phyloP scores from a whole-genome alignment of 805 yeast species.

The Candida morakotiae region DNA sequence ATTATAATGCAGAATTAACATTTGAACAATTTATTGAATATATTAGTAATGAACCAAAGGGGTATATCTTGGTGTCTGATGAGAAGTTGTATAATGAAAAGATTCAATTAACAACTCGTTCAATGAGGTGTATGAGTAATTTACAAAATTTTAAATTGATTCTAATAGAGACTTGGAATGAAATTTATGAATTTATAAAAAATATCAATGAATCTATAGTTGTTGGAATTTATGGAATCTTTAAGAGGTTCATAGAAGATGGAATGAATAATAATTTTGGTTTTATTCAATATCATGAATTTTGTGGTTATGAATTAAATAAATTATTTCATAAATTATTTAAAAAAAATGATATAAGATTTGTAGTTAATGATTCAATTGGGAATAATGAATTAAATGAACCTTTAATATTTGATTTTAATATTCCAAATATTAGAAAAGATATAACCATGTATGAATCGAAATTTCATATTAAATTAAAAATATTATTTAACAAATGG shows the following conservation, averaged over 20 bases:
- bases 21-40: conserved; percentile 9
- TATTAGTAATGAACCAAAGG: conserved; percentile 1
- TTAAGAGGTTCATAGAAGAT: conserved; percentile 5
- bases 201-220: background rate
- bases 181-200: conserved; percentile 5
- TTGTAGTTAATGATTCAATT: conserved; percentile 6
- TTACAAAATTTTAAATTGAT: conserved; percentile 7
- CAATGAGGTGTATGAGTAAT: conserved; percentile 1
- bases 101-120: background rate
- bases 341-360: background rate
- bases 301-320: conserved; percentile 5
- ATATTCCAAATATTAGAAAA: conserved; percentile 3
- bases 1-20: conserved; percentile 6
- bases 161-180: conserved; percentile 8
- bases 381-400: background rate
- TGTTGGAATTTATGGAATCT: conserved; percentile 8
- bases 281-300: background rate
- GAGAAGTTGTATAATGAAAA: conserved; percentile 3
- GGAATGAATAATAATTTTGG: background rate
- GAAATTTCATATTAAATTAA: background rate
- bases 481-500: conserved; percentile 8
- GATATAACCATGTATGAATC: background rate
- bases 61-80: conserved; percentile 9
- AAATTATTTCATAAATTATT: conserved; percentile 5
- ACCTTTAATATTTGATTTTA: conserved; percentile 4